Evolutionary conservation across 169 alveolate genomes (phyloP).

Genomic region (Babesia bovis): DNA sequence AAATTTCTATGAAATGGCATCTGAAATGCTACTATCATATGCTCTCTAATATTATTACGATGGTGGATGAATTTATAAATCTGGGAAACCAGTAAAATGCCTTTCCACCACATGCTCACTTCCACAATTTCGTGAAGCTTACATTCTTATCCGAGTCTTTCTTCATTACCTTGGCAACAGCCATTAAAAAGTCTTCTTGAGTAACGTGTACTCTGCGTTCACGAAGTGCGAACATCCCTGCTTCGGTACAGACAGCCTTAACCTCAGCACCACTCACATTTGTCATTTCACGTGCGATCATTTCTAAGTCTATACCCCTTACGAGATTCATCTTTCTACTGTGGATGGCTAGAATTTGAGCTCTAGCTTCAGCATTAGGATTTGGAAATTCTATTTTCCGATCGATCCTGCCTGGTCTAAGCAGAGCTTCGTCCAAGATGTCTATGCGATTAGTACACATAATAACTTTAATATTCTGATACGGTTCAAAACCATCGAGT

Average conservation of each 20-base stretch:
- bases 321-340: slow-evolving; percentile 95
- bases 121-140: slow-evolving; percentile 88
- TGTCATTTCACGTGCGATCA: slow-evolving; percentile 92
- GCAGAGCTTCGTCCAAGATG: slow-evolving; percentile 96
- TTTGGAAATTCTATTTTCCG: slow-evolving; percentile 97
- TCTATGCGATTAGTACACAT: slow-evolving; percentile 99
- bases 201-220: slow-evolving; percentile 99
- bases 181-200: slow-evolving; percentile 96
- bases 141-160: slow-evolving; percentile 90
- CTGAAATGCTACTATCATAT: too few species aligned
- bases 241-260: slow-evolving; percentile 99
- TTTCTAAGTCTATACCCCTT: slow-evolving; percentile 94
- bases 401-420: slow-evolving; percentile 98
- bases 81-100: too few species aligned
- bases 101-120: too few species aligned
- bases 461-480: slow-evolving; percentile 96
- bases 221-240: slow-evolving; percentile 99
- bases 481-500: slow-evolving; percentile 98
- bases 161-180: slow-evolving; percentile 95
- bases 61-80: too few species aligned
- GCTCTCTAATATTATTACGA: too few species aligned
- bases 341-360: slow-evolving; percentile 95
- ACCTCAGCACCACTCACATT: slow-evolving; percentile 99
- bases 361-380: slow-evolving; percentile 90
- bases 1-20: too few species aligned